Evolutionary conservation across 352 stramenopile species (phyloP).

Genomic region (Plasmopara muralis): DNA sequence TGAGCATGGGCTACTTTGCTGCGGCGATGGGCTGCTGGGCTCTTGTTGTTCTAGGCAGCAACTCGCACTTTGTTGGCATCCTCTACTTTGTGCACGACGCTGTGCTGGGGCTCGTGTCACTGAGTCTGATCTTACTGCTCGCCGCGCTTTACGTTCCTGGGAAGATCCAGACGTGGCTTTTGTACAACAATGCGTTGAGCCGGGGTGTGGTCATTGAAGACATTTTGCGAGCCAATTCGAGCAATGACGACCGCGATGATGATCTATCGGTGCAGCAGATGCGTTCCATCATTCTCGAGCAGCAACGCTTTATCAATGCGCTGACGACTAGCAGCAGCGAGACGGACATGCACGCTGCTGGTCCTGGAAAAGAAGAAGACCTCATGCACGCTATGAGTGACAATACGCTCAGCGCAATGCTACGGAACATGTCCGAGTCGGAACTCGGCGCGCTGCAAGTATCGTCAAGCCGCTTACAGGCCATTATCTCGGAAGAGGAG

Average conservation of each 20-base stretch:
- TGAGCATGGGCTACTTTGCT: constrained; percentile 91
- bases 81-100: constrained; percentile 94
- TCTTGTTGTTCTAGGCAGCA: constrained; percentile 84
- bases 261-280: constrained; percentile 69
- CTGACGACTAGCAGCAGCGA: constrained; percentile 53
- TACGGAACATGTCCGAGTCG: constrained; percentile 65
- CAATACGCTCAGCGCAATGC: constrained; percentile 47
- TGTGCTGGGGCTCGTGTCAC: constrained; percentile 88
- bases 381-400: constrained; percentile 64
- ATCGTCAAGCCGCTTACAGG: constrained; percentile 50
- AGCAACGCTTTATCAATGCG: constrained; percentile 68
- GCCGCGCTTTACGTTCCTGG: constrained; percentile 85
- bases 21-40: constrained; percentile 83
- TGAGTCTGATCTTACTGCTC: constrained; percentile 89
- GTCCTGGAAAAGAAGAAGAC: constrained; percentile 32
- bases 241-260: constrained; percentile 60
- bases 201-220: constrained; percentile 96
- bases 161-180: constrained; percentile 94
- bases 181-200: constrained; percentile 97
- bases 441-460: constrained; percentile 57
- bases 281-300: constrained; percentile 71
- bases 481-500: constrained; percentile 55
- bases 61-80: constrained; percentile 83
- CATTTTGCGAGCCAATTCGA: constrained; percentile 84
- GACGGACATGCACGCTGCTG: constrained; percentile 32